Conservation (phyloP, 768 basidiomycete genomes). For the Leccinum imitatum region DNA sequence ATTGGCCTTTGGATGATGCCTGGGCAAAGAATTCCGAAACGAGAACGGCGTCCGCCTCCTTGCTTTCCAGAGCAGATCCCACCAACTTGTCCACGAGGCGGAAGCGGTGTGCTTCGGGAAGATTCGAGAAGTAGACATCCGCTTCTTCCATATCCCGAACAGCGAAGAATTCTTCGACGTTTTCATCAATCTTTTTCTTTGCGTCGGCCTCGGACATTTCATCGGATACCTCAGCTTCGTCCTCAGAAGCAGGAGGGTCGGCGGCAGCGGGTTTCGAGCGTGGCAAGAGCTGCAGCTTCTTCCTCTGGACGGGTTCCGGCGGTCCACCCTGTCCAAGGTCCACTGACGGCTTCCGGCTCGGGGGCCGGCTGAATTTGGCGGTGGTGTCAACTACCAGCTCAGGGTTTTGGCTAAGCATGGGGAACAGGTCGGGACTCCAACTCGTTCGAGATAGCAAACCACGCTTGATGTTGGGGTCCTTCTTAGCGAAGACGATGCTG, state of each 20-base stretch:
- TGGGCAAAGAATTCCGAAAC: conserved; percentile 33
- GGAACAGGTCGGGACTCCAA: no score
- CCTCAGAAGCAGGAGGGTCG: conserved; percentile 44
- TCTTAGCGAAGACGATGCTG: no score
- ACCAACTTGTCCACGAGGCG: conserved; percentile 76
- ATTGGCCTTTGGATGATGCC: no score
- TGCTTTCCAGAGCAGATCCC: conserved; percentile 72
- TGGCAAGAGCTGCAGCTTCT: background rate
- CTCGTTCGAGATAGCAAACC: no score
- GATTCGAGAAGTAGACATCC: conserved; percentile 76
- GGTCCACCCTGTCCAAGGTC: conserved; percentile 46
- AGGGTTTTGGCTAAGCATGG: no score
- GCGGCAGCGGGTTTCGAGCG: background rate
- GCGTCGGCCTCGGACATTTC: conserved; percentile 55
- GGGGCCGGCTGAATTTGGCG: conserved; percentile 53
- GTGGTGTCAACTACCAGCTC: conserved; percentile 50
- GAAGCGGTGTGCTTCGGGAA: conserved; percentile 63
- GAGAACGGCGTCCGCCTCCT: conserved; percentile 76
- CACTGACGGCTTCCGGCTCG: conserved; percentile 50
- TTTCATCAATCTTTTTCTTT: conserved; percentile 50
- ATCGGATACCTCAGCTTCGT: conserved; percentile 44
- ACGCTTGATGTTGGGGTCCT: no score
- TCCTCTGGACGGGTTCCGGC: no score
- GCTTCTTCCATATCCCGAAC: conserved; percentile 86
- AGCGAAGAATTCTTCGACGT: conserved; percentile 83